Base-by-base conservation (phyloP, 106 monocot genomes). In the Dendrobium nobile region DNA sequence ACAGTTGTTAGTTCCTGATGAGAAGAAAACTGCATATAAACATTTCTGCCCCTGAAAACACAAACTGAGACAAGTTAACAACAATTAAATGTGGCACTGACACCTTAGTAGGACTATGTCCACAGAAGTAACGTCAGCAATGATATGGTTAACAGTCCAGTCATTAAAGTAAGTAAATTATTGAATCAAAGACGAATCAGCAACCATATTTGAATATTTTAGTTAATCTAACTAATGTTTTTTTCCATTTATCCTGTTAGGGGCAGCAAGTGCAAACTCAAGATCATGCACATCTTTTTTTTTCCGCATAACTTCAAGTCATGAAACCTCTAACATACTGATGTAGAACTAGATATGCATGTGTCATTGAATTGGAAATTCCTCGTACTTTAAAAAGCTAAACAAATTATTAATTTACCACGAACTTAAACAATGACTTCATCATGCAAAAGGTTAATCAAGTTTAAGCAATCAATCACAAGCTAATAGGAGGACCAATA, bases 1-100 rank as follows among this genome's bases (percentile, higher is more conserved):
- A 72, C 77, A 44, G 92, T 92, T 67, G 92, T 92, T 42, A 92
- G 82, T 78, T 92, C 92, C 65, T 92, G 92, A 78, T 92, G 92
- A 9, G 89, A 92, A 80, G 92, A 92, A 81, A 92, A 92, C 75
- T 92, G 92, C 74, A 89, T 85, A 43, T 92, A 92, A 31, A 89
- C 87, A 89, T 89, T 92, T 79, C 92, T 89, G 54, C 92, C 89
- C 85, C 92, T 92, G 77, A 85, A 83, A 85, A 28, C 27, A 47
- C 20, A 87, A 47, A 79, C 18, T 75, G 18, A 44, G 41, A 44
- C 17, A 44, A 44, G 41, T 75, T 27, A 76, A 10, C 16, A 48
- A 48, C 24, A 47, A 41, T n/a, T 3, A 75, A 43, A 75, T 45
- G 44, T 47, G 19, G 45, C 22, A 24, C 17, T 44, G 37, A 75